Conservation (phyloP, 108 stramenopile species). For the Cyclotella kingstonii region DNA sequence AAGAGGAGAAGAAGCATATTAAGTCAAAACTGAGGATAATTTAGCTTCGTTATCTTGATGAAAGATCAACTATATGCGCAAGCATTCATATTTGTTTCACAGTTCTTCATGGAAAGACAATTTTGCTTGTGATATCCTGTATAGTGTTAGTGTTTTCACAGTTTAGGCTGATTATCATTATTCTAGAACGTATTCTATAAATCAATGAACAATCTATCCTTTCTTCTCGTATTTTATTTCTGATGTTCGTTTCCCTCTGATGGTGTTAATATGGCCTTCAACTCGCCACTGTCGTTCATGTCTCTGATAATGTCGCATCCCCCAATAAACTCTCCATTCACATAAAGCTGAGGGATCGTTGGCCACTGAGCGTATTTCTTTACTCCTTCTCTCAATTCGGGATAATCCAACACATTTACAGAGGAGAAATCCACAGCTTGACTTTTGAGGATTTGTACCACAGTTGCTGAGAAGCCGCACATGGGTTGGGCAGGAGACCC, state of each 20-base stretch:
- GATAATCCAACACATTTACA: conserved; percentile 98
- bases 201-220: no score
- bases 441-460: conserved; percentile 84
- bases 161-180: no score
- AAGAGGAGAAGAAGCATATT: no score
- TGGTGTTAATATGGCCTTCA: conserved; percentile 76
- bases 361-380: conserved; percentile 89
- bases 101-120: no score
- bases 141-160: no score
- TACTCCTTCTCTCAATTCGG: conserved; percentile 93
- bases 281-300: conserved; percentile 91
- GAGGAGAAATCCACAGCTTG: conserved; percentile 90
- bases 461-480: conserved; percentile 95
- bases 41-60: no score
- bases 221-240: conserved; percentile 6
- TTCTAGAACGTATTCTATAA: no score
- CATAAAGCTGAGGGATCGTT: conserved; percentile 95
- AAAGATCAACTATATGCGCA: no score
- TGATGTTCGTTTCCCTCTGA: conserved; percentile 15
- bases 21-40: no score
- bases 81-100: no score
- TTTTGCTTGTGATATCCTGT: no score
- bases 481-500: conserved; percentile 93
- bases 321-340: conserved; percentile 95
- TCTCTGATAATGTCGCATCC: conserved; percentile 93